Evolutionary conservation across 2,329 filamentous ascomycete species (phyloP).

Genomic region (Verticillium albo-atrum): DNA sequence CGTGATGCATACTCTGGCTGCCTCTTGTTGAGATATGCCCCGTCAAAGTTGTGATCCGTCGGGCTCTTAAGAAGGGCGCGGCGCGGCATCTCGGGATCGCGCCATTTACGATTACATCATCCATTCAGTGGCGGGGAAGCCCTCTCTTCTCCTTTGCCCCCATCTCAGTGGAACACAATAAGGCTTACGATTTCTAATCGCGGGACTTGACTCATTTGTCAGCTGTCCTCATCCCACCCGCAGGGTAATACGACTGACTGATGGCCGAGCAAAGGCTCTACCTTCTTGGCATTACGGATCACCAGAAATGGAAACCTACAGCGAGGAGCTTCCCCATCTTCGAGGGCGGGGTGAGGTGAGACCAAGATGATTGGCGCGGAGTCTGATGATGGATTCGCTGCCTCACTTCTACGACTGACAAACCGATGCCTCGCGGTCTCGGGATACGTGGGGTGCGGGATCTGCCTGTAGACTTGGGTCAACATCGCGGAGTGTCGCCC

Average conservation of each 20-base stretch:
- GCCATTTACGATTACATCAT: neutral
- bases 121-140: neutral
- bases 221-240: neutral
- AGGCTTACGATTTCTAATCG: neutral
- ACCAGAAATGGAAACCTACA: too few relatives aligned
- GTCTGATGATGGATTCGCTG: too few relatives aligned
- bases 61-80: neutral
- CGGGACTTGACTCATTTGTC: neutral
- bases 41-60: neutral
- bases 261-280: neutral
- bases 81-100: neutral
- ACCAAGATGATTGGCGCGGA: neutral
- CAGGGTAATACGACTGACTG: neutral
- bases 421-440: too few relatives aligned
- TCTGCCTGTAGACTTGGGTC: too few relatives aligned
- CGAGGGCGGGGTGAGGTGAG: neutral
- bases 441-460: too few relatives aligned
- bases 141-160: neutral
- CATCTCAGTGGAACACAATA: neutral
- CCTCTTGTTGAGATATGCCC: too few relatives aligned
- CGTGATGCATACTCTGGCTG: neutral
- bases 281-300: too few relatives aligned
- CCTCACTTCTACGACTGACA: too few relatives aligned
- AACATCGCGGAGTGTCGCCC: too few relatives aligned
- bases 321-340: too few relatives aligned